phyloP scores from a whole-genome alignment of 805 yeast genomes.

The Wickerhamiella vanderwaltii region DNA sequence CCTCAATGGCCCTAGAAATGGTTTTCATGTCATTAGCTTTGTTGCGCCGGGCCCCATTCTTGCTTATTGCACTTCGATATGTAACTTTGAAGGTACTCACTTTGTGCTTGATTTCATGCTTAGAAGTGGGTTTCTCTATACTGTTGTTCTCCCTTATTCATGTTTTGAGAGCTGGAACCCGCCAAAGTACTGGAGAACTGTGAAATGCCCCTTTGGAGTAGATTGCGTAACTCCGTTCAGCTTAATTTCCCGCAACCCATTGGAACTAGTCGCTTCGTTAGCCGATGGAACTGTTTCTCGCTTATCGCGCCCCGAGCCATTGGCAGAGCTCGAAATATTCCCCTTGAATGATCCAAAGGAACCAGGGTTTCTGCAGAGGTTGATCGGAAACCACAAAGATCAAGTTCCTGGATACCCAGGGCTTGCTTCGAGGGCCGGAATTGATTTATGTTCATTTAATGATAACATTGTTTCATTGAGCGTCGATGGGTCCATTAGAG shows the following conservation, averaged over 20 bases:
- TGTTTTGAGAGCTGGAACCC: conserved; percentile 31
- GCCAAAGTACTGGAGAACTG: conserved; percentile 43
- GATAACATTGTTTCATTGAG: conserved; percentile 38
- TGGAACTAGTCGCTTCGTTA: conserved; percentile 44
- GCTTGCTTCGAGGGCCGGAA: conserved; percentile 29
- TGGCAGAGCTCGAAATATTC: conserved; percentile 32
- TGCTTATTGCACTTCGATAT: conserved; percentile 1
- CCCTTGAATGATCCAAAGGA: conserved; percentile 18
- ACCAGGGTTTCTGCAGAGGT: conserved; percentile 21
- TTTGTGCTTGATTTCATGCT: conserved; percentile 46
- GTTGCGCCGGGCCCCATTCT: conserved; percentile 7
- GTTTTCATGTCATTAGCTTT: conserved; percentile 9
- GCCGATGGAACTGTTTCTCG: conserved; percentile 64
- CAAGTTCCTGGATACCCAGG: conserved; percentile 35
- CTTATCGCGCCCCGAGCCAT: conserved; percentile 21
- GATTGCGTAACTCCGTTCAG: conserved; percentile 45
- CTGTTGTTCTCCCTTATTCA: conserved; percentile 34
- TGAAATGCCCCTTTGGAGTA: conserved; percentile 56
- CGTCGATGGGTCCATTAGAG: conserved; percentile 39
- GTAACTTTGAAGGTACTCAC: conserved; percentile 21
- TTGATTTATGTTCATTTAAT: conserved; percentile 27
- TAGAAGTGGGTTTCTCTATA: conserved; percentile 39
- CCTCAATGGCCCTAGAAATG: conserved; percentile 25
- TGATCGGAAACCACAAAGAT: conserved; percentile 25
- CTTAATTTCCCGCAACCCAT: conserved; percentile 36